Base-by-base conservation (phyloP, 2,329 filamentous ascomycete species). In the Periconia sp. region DNA sequence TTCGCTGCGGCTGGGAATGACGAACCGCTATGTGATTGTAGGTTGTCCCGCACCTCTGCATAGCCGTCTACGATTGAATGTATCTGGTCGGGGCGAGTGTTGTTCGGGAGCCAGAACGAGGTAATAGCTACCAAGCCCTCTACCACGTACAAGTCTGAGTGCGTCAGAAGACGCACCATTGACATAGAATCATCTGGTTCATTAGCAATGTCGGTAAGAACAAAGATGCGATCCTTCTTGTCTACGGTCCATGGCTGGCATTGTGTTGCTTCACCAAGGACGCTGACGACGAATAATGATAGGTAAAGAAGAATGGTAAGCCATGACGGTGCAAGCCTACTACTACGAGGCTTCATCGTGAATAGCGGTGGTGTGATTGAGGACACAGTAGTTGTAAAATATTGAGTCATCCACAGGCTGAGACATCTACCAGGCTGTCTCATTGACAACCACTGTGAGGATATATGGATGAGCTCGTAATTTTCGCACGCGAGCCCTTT, bases 1-100 rank as follows among this genome's bases (percentile, higher is more conserved):
- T 70, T 59, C 5, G 73, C 61, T 2, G 65, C 70, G 0, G 69
- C 59, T 0, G 74, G 73, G 45, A 77, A 79, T 10, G 57, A 63
- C 3, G 63, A 62, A 28, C 70, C 63, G 1, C 71, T 64, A 21
- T 73, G 72, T 1, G 66, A 69, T 47, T 79, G 74, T 1, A 80
- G 66, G 44, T 74, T 79, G 12, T 71, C 65, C 4, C 36, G 21
- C 7, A 56, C 52, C 7, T 31, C 13, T 2, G 25, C 48, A 33
- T 56, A 56, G 7, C 24, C 46, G 28, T 43, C 34, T 18, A 54
- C 46, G 11, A 52, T 32, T 11, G 38, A 28, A 15, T 54, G 40
- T 12, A 56, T 56, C 13, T 48, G 36, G 12, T 52, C 36, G 9
- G 53, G 48, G 25, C 38, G 38, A 8, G 51, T 54, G 7, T 33